Conservation (phyloP, 805 yeast species). For the Komagataella populi region DNA sequence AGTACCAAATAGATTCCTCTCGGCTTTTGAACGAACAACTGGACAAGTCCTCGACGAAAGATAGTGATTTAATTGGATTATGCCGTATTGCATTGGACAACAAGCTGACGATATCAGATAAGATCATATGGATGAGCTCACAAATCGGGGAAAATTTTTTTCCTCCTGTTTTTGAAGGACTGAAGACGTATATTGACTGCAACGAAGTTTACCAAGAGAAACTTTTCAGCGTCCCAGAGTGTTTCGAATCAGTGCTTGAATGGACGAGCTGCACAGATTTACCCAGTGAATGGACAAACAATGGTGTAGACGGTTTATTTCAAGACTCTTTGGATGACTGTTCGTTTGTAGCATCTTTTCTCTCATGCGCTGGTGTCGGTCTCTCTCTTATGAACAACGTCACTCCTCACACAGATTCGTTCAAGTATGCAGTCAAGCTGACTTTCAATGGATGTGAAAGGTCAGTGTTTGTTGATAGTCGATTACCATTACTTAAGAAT, state of each 20-base stretch:
- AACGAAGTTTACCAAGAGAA: not conserved
- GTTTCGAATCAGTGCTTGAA: not conserved
- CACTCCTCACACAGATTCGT: conserved; percentile 13
- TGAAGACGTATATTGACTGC: conserved; percentile 2
- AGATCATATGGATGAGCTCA: conserved; percentile 12
- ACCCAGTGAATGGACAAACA: not conserved
- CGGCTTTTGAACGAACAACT: conserved; percentile 2
- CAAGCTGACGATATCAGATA: conserved; percentile 5
- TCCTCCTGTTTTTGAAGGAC: conserved; percentile 1
- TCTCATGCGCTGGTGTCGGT: conserved; percentile 27
- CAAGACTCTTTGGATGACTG: conserved; percentile 53
- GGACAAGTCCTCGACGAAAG: conserved; percentile 2
- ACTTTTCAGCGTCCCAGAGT: not conserved
- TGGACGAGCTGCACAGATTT: conserved; percentile 1
- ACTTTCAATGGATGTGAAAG: conserved; percentile 40
- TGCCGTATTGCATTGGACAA: conserved; percentile 1
- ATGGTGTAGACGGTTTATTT: conserved; percentile 18
- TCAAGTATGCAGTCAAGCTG: conserved; percentile 26
- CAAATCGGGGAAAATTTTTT: conserved; percentile 2
- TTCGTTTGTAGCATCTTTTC: conserved; percentile 59
- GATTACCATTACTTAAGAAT: conserved; percentile 23
- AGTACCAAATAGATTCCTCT: conserved; percentile 1
- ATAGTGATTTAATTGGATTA: conserved; percentile 1
- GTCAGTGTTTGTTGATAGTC: conserved; percentile 30
- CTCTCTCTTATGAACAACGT: conserved; percentile 12